Conservation (phyloP, 805 yeast species). For the Candida lessepsii region DNA sequence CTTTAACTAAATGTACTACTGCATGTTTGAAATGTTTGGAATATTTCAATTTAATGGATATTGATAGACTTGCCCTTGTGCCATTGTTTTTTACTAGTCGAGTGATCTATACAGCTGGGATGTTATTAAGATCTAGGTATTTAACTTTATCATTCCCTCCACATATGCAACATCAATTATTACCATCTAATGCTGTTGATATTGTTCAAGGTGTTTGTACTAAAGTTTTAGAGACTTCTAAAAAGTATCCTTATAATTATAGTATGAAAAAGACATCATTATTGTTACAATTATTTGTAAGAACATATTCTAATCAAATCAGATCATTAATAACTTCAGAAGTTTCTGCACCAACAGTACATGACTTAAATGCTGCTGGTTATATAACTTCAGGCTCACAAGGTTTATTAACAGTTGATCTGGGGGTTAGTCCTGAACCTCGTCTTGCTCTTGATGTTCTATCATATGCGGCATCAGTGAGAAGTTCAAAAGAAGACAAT, state of each 20-base stretch:
- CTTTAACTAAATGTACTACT: constrained; percentile 51
- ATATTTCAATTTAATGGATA: constrained; percentile 45
- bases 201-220: constrained; percentile 29
- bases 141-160: constrained; percentile 53
- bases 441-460: constrained; percentile 34
- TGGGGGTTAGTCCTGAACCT: constrained; percentile 12
- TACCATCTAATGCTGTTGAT: constrained; percentile 46
- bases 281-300: constrained; percentile 57
- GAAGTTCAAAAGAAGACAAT: constrained; percentile 18
- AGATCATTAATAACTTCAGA: constrained; percentile 24
- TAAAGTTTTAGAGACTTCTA: constrained; percentile 29
- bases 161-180: constrained; percentile 40
- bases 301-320: constrained; percentile 60
- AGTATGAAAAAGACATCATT: constrained; percentile 53
- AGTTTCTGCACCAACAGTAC: neutral
- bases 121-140: constrained; percentile 56
- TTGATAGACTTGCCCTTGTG: constrained; percentile 49
- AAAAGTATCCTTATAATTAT: constrained; percentile 38
- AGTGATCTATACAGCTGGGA: constrained; percentile 63
- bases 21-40: constrained; percentile 53
- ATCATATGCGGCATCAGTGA: constrained; percentile 41
- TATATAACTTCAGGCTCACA: neutral
- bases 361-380: constrained; percentile 9
- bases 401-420: constrained; percentile 10
- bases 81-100: constrained; percentile 60